Percentiles rank a stretch among this genome's conserved stretches.
Conservation (phyloP, 2,329 filamentous ascomycete species). For the Colletotrichum noveboracense region DNA sequence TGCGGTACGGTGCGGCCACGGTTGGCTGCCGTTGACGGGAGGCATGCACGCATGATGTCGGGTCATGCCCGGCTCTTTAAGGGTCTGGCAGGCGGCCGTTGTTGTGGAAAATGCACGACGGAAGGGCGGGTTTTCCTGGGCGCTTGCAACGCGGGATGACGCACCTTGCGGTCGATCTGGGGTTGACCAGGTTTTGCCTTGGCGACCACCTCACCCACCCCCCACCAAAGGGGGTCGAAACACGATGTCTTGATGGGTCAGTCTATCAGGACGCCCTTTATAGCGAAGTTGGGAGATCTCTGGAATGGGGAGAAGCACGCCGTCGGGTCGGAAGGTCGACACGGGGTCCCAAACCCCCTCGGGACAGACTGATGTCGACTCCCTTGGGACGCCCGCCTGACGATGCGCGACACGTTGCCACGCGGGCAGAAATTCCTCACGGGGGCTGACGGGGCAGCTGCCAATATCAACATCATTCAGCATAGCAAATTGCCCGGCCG, state of each 20-base stretch:
- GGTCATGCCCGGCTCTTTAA: neutral
- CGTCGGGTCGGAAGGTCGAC: neutral
- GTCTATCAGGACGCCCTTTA: neutral
- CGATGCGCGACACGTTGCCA: neutral
- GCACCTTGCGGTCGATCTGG: constrained; percentile 4
- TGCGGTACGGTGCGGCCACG: neutral
- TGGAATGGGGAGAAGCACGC: neutral
- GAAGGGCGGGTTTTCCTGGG: neutral
- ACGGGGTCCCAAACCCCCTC: neutral
- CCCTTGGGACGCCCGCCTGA: neutral
- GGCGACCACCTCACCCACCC: neutral
- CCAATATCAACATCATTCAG: neutral
- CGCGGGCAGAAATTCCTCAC: constrained; percentile 1
- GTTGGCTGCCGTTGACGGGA: neutral
- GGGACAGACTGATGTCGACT: neutral
- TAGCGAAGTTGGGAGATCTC: neutral
- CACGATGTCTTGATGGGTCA: neutral
- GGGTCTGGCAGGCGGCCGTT: neutral
- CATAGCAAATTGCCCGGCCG: neutral
- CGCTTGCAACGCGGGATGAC: constrained; percentile 14
- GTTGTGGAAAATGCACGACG: neutral
- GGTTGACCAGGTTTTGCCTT: neutral
- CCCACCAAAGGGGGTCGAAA: neutral
- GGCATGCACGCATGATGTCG: neutral
- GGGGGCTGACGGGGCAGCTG: neutral